Conservation (phyloP, 2,329 filamentous ascomycete species). For the Cladophialophora chaetospira region DNA sequence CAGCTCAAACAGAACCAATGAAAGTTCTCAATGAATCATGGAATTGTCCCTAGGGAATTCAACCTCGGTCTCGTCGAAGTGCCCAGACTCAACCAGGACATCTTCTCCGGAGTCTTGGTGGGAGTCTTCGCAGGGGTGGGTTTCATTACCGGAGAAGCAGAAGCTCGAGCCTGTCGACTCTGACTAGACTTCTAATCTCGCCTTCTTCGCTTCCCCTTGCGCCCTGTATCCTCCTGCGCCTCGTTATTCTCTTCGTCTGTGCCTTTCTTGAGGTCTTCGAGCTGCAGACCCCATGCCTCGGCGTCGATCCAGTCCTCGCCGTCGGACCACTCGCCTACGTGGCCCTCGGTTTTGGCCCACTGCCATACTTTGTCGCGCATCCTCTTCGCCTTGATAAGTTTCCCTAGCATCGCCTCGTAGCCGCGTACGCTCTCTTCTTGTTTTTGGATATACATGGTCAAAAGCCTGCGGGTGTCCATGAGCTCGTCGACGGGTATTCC, state of each 20-base stretch:
- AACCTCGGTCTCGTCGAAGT: constrained; percentile 5
- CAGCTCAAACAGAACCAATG: not conserved
- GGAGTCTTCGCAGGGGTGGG: not conserved
- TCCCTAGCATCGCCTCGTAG: constrained; percentile 57
- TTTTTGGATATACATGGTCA: constrained; percentile 66
- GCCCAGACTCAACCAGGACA: constrained; percentile 5
- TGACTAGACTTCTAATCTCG: constrained; percentile 26
- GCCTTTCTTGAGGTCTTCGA: constrained; percentile 61
- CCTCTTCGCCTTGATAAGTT: constrained; percentile 60
- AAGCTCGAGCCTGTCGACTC: not conserved
- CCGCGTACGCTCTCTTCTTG: constrained; percentile 65
- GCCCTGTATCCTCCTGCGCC: constrained; percentile 37
- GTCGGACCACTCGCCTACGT: constrained; percentile 67
- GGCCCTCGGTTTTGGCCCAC: constrained; percentile 64
- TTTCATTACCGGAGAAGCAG: not conserved
- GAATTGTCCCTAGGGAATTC: not conserved
- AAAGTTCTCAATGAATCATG: not conserved
- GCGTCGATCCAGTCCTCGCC: constrained; percentile 69
- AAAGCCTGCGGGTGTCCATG: constrained; percentile 62
- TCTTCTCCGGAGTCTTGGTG: not conserved
- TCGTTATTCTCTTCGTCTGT: constrained; percentile 59
- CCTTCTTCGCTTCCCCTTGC: constrained; percentile 30
- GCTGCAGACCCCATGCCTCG: constrained; percentile 60
- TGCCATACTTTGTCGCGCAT: constrained; percentile 62
- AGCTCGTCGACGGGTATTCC: constrained; percentile 61